Conservation (phyloP, 495 filamentous ascomycete species). For the Podospora didyma region DNA sequence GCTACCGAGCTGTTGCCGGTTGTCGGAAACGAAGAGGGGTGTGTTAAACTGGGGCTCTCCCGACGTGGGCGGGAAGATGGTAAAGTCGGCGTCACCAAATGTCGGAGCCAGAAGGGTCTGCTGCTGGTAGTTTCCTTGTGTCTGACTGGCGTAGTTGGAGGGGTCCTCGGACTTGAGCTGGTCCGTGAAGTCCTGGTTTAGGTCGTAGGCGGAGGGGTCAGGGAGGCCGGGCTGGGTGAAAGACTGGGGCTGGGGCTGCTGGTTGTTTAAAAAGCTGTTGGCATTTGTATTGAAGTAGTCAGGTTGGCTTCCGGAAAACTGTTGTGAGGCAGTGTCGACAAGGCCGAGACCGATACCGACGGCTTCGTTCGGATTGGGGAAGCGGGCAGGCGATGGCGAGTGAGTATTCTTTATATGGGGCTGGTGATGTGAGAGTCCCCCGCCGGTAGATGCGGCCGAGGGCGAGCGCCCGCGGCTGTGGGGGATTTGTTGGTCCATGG, state of each 20-base stretch:
- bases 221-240: constrained; percentile 30
- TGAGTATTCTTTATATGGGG: constrained; percentile 49
- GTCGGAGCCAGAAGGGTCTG: constrained; percentile 33
- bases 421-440: constrained; percentile 33
- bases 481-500: constrained; percentile 45
- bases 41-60: constrained; percentile 43
- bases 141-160: constrained; percentile 23
- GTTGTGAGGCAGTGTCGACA: constrained; percentile 35
- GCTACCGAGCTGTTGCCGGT: constrained; percentile 60
- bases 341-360: constrained; percentile 44
- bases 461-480: constrained; percentile 44
- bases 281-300: constrained; percentile 35
- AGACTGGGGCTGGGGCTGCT: constrained; percentile 33
- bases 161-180: constrained; percentile 31
- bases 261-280: constrained; percentile 34
- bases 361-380: constrained; percentile 37
- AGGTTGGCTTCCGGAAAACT: constrained; percentile 28
- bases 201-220: constrained; percentile 36
- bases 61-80: constrained; percentile 43
- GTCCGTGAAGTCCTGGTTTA: constrained; percentile 37
- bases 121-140: constrained; percentile 23
- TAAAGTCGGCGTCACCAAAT: constrained; percentile 49
- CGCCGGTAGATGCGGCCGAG: constrained; percentile 34
- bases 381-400: constrained; percentile 46
- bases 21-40: constrained; percentile 44